Conservation (phyloP, 2,329 filamentous ascomycete genomes). For the Ophiostoma piceae region DNA sequence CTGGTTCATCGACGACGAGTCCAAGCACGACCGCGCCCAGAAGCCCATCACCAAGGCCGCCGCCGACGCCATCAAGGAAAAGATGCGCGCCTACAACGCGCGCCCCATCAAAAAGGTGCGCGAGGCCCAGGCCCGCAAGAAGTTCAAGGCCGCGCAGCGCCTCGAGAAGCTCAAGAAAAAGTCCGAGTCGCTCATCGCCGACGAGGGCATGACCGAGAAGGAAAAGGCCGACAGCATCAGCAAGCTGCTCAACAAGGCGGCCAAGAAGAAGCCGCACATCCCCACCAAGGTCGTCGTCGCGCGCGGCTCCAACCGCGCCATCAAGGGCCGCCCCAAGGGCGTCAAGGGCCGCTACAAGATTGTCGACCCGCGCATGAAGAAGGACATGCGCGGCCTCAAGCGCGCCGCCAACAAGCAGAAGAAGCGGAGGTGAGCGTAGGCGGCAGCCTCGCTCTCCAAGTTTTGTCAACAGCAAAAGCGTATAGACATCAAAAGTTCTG, state of each 20-base stretch:
- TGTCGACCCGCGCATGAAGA: constrained; percentile 92
- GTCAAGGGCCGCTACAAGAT: constrained; percentile 98
- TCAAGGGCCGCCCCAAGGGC: constrained; percentile 73
- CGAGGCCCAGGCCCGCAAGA: constrained; percentile 94
- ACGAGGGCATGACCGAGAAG: constrained; percentile 89
- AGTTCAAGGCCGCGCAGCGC: constrained; percentile 84
- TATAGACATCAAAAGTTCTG: constrained; percentile 13
- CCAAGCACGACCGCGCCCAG: constrained; percentile 72
- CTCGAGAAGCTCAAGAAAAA: constrained; percentile 97
- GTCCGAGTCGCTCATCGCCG: constrained; percentile 79
- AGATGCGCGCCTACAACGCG: constrained; percentile 85
- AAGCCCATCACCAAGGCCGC: constrained; percentile 90
- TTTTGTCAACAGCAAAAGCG: background rate
- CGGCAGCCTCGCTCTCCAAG: no score
- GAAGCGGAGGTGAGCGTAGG: constrained; percentile 27
- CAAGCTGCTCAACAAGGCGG: constrained; percentile 73
- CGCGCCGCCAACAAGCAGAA: constrained; percentile 63
- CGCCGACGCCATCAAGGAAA: constrained; percentile 88
- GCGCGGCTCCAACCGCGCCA: constrained; percentile 73
- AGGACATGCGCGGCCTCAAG: constrained; percentile 87
- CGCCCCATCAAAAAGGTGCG: constrained; percentile 98
- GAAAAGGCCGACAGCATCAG: constrained; percentile 86
- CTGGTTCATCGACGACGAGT: constrained; percentile 96
- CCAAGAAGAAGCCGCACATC: constrained; percentile 78
- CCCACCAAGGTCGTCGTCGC: constrained; percentile 87